Percentiles rank a stretch among this genome's conserved stretches.
phyloP scores from a whole-genome alignment of 768 basidiomycete species.

The Naganishia vishniacii region DNA sequence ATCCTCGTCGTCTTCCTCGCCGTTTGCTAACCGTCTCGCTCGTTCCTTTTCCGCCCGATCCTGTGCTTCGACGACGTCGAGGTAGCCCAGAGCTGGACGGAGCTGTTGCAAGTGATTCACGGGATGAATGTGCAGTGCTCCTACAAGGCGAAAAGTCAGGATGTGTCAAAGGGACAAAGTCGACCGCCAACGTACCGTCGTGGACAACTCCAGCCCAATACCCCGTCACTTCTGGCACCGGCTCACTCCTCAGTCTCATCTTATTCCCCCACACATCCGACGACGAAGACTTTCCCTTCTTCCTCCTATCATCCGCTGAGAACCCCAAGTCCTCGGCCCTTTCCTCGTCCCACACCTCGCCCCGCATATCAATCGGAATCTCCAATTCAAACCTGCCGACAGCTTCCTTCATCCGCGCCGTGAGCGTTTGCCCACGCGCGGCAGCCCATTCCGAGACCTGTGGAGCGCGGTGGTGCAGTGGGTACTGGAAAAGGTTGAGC shows the following conservation, averaged over 20 bases:
- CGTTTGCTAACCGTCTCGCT: conserved; percentile 32
- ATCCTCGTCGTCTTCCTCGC: conserved; percentile 24
- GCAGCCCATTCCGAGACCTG: conserved; percentile 36
- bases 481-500: conserved; percentile 48
- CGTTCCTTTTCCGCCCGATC: conserved; percentile 24
- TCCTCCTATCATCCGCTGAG: conserved; percentile 31
- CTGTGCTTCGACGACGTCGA: conserved; percentile 43
- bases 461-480: conserved; percentile 36
- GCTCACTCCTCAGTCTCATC: conserved; percentile 44
- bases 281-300: conserved; percentile 25
- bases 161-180: neutral
- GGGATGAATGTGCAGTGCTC: conserved; percentile 48
- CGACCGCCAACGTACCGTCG: conserved; percentile 37
- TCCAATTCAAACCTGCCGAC: conserved; percentile 46
- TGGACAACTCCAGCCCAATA: conserved; percentile 47
- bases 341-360: conserved; percentile 45
- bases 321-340: conserved; percentile 46
- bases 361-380: conserved; percentile 44
- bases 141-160: conserved; percentile 29
- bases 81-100: conserved; percentile 45
- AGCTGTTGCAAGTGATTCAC: conserved; percentile 43
- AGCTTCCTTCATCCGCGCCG: conserved; percentile 43
- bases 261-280: conserved; percentile 44
- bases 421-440: conserved; percentile 38
- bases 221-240: conserved; percentile 45